A percentile compares a stretch with the other conserved stretches of the same genome.
Evolutionary conservation across 2,329 filamentous ascomycete species (phyloP).

Genomic region (Cadophora luteo-olivacea): DNA sequence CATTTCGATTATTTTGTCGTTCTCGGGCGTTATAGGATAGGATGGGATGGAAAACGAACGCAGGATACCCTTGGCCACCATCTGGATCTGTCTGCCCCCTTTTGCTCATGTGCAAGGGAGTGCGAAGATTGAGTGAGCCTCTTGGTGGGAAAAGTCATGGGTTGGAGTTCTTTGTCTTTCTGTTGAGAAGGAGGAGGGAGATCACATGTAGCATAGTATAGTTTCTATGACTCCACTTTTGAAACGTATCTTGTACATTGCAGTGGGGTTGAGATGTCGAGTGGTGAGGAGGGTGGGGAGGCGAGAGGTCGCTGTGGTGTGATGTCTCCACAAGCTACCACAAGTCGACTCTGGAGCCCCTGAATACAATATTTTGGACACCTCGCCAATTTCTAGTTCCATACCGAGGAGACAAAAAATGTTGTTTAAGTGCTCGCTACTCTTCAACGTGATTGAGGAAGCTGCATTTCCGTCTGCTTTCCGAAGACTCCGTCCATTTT

Average conservation of each 20-base stretch:
- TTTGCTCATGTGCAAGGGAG: constrained; percentile 6
- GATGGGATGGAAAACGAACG: background rate
- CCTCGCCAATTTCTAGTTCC: background rate
- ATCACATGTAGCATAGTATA: constrained; percentile 6
- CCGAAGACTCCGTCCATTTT: too few species aligned
- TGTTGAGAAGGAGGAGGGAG: background rate
- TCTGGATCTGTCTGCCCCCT: constrained; percentile 14
- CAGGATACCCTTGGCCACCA: constrained; percentile 16
- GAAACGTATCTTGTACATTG: background rate
- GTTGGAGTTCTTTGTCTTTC: background rate
- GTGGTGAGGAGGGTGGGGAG: background rate
- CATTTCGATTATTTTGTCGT: background rate
- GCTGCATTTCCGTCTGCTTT: too few species aligned
- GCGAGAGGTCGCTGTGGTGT: background rate
- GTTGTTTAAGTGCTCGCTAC: too few species aligned
- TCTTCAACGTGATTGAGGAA: too few species aligned
- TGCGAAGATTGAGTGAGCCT: constrained; percentile 18
- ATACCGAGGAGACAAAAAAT: too few species aligned
- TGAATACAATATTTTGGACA: background rate
- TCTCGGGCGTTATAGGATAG: constrained; percentile 5
- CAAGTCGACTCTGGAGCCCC: too few species aligned
- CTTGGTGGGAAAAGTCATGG: constrained; percentile 16
- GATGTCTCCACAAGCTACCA: background rate
- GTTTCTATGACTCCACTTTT: constrained; percentile 14
- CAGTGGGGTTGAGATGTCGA: background rate